These are phyloP conservation scores for Extremus antarcticus DNA, from an alignment of 495 filamentous ascomycete species.

Conservation along the genomic window DNA sequence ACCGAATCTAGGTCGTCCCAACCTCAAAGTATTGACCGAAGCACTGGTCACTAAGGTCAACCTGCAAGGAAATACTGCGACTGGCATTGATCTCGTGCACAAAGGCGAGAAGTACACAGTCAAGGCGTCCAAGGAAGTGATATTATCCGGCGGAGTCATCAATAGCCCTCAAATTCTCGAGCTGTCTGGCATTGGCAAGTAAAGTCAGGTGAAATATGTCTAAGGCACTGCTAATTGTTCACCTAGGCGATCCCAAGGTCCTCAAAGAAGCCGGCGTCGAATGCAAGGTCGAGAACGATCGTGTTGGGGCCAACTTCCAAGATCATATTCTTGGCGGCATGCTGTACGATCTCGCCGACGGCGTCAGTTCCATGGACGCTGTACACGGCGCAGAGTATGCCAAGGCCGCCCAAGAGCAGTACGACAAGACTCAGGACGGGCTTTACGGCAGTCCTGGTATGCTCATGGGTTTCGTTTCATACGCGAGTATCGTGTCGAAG, in stretches of 20 bases:
- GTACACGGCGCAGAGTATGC: constrained; percentile 17
- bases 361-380: constrained; percentile 13
- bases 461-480: constrained; percentile 26
- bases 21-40: constrained; percentile 19
- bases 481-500: constrained; percentile 18
- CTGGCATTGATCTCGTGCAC: constrained; percentile 22
- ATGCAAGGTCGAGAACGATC: constrained; percentile 14
- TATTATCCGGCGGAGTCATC: constrained; percentile 20
- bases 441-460: constrained; percentile 25
- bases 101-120: constrained; percentile 16
- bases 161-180: constrained; percentile 24
- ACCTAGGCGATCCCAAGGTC: constrained; percentile 7
- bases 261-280: constrained; percentile 17
- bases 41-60: constrained; percentile 17
- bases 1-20: constrained; percentile 14
- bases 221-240: no score
- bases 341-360: constrained; percentile 18
- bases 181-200: constrained; percentile 26
- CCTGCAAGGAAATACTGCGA: constrained; percentile 19
- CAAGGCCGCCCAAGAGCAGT: constrained; percentile 20
- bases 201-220: no score
- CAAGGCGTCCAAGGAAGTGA: constrained; percentile 20
- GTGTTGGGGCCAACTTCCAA: constrained; percentile 23
- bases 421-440: constrained; percentile 21
- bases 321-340: constrained; percentile 22